Conservation (phyloP, 495 filamentous ascomycete species). For the Aspergillus ellipticus region DNA sequence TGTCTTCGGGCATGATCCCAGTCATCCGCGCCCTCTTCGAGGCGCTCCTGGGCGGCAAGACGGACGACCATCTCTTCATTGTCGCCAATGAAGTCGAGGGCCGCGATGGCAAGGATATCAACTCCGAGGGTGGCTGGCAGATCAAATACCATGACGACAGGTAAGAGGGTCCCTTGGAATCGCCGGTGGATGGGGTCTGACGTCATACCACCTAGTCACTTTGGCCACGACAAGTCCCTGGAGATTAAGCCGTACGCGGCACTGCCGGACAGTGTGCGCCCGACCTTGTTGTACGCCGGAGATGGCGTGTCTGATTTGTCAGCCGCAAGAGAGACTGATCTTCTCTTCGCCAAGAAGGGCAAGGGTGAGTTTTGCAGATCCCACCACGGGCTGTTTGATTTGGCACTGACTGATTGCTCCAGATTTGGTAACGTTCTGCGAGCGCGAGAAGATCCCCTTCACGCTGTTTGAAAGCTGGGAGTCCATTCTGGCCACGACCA, state of each 20-base stretch:
- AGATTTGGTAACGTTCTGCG: constrained; percentile 83
- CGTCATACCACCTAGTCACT: constrained; percentile 49
- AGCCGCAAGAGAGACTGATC: constrained; percentile 80
- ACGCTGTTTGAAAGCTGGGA: constrained; percentile 76
- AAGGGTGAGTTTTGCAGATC: constrained; percentile 55
- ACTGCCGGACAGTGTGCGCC: constrained; percentile 62
- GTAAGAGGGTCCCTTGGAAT: constrained; percentile 33
- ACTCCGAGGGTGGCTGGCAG: constrained; percentile 77
- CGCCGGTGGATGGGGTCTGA: constrained; percentile 13
- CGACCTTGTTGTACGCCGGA: constrained; percentile 81
- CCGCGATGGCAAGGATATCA: constrained; percentile 66
- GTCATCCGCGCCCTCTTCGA: constrained; percentile 81
- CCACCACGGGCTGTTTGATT: neutral
- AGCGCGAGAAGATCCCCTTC: constrained; percentile 73
- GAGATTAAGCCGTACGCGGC: constrained; percentile 81
- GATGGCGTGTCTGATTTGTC: constrained; percentile 88
- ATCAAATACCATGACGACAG: constrained; percentile 86
- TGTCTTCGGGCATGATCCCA: constrained; percentile 88
- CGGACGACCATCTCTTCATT: constrained; percentile 66
- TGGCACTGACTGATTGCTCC: constrained; percentile 3
- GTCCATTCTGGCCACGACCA: constrained; percentile 66
- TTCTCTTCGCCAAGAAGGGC: constrained; percentile 87
- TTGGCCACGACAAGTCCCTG: constrained; percentile 90
- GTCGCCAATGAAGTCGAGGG: constrained; percentile 75
- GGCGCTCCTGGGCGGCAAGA: constrained; percentile 69